These are phyloP conservation scores for Citrullus amarus DNA, from an alignment of 306 rosid species.

Conservation along the genomic window DNA sequence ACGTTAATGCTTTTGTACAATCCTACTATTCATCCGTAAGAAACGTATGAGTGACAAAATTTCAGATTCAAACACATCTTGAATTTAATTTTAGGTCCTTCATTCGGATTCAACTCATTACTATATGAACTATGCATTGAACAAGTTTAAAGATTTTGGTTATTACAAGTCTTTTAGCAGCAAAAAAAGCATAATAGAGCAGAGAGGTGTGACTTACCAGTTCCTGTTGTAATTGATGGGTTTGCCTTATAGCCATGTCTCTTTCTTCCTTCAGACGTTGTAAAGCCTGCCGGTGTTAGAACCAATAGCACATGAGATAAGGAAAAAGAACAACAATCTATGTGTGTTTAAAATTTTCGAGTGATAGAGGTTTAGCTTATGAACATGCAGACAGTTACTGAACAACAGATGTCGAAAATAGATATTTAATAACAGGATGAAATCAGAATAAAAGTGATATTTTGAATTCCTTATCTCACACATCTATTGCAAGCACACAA, in stretches of 20 bases:
- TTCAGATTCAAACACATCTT: not conserved
- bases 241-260: constrained; percentile 61
- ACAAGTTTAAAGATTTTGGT: not conserved
- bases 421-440: not conserved
- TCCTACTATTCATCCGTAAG: not conserved
- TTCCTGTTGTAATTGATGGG: constrained; percentile 72
- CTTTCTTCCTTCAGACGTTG: constrained; percentile 72
- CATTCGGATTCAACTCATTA: not conserved
- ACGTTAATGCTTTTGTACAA: not conserved
- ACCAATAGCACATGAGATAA: not conserved
- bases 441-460: not conserved
- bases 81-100: not conserved
- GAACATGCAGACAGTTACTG: not conserved
- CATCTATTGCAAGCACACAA: not conserved
- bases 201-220: constrained; percentile 36
- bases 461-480: not conserved
- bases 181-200: not conserved
- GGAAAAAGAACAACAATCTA: not conserved
- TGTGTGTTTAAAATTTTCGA: not conserved
- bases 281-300: constrained; percentile 29
- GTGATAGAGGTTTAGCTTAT: not conserved
- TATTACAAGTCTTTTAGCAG: not conserved
- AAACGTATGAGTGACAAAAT: not conserved
- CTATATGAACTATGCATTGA: not conserved
- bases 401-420: not conserved